phyloP scores from a whole-genome alignment of 768 basidiomycete genomes.

The Ramaria rubella region DNA sequence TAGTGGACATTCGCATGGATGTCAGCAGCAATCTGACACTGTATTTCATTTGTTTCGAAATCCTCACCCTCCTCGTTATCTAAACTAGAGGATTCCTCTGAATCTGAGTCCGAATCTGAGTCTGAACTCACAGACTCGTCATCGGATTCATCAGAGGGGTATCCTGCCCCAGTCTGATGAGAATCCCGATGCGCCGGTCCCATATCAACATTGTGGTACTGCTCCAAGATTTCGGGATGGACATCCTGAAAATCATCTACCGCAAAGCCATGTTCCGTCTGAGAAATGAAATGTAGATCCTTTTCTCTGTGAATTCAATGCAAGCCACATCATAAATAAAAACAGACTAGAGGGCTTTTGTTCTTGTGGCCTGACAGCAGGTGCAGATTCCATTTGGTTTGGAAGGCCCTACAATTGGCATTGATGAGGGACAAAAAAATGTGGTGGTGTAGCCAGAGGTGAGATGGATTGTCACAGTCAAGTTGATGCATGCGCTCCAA shows the following conservation, averaged over 20 bases:
- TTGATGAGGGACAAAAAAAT: conserved; percentile 13
- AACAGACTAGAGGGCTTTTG: neutral
- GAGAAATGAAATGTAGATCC: conserved; percentile 18
- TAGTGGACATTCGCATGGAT: neutral
- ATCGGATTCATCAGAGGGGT: conserved; percentile 9
- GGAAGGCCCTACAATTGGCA: conserved; percentile 13
- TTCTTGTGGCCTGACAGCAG: conserved; percentile 10
- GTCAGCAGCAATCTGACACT: neutral
- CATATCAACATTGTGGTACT: conserved; percentile 15
- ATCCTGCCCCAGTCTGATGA: conserved; percentile 12
- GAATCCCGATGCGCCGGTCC: neutral
- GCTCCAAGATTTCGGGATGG: conserved; percentile 13
- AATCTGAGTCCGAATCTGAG: neutral
- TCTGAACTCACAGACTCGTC: neutral
- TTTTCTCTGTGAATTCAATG: neutral
- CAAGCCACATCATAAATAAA: neutral
- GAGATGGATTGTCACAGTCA: neutral
- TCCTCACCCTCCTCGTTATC: no score
- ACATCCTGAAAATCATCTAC: conserved; percentile 14
- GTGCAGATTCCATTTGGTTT: conserved; percentile 17
- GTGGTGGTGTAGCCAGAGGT: conserved; percentile 13
- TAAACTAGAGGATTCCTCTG: no score
- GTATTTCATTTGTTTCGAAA: neutral
- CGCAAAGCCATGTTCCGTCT: conserved; percentile 15
- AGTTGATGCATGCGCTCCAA: no score